Evolutionary conservation across 2,329 filamentous ascomycete genomes (phyloP).

Genomic region (Trichoderma semiorbis): DNA sequence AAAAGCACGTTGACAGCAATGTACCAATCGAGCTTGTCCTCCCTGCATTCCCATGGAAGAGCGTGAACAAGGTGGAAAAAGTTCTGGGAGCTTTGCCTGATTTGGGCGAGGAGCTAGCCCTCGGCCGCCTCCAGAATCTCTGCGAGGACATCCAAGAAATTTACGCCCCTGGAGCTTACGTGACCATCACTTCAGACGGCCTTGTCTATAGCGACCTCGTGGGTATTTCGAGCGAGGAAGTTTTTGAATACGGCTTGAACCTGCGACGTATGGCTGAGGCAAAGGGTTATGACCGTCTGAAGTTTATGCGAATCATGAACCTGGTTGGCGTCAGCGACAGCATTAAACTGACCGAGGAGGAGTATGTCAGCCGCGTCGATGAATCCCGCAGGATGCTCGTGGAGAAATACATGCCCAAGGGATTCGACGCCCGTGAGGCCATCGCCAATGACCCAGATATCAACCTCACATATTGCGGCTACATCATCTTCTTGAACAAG

Average conservation of each 20-base stretch:
- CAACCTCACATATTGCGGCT: background rate
- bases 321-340: background rate
- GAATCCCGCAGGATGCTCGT: background rate
- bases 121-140: background rate
- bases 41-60: background rate
- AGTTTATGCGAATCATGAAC: slow-evolving; percentile 5
- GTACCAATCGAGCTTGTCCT: background rate
- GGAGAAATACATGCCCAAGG: background rate
- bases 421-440: background rate
- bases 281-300: background rate
- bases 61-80: background rate
- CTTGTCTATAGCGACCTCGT: background rate
- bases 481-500: background rate
- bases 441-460: background rate
- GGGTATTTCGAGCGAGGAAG: background rate
- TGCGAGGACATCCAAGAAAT: background rate
- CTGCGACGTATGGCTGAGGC: background rate
- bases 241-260: background rate
- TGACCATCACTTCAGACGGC: background rate
- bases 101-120: background rate
- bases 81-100: background rate
- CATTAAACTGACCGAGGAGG: background rate
- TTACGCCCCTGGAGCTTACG: background rate
- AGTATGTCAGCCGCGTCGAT: background rate
- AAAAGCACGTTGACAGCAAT: background rate